These are phyloP conservation scores for Amanita phalloides DNA, from an alignment of 768 basidiomycete species.

Conservation along the genomic window DNA sequence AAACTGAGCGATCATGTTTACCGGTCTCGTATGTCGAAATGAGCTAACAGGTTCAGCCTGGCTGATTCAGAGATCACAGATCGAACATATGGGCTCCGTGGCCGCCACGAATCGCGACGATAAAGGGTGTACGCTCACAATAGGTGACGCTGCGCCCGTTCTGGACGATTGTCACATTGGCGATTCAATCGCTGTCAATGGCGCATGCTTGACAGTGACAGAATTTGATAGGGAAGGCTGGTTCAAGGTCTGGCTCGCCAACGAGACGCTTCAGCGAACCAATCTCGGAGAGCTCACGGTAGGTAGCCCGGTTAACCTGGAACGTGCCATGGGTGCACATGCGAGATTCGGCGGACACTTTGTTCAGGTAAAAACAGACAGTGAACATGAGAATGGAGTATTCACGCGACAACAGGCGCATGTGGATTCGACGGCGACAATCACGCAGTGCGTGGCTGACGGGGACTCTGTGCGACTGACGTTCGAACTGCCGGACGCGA, in stretches of 20 bases:
- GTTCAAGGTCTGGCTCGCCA: conserved; percentile 94
- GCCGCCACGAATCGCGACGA: conserved; percentile 48
- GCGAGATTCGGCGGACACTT: conserved; percentile 94
- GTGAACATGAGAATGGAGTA: not conserved
- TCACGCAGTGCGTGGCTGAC: conserved; percentile 55
- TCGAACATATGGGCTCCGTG: conserved; percentile 83
- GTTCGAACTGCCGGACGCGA: conserved; percentile 64
- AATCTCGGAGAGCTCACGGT: conserved; percentile 77
- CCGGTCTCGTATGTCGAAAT: conserved; percentile 51
- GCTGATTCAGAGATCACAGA: conserved; percentile 31
- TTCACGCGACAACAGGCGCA: conserved; percentile 56
- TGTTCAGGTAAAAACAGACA: conserved; percentile 58
- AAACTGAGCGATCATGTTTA: conserved; percentile 45
- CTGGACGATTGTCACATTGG: conserved; percentile 86
- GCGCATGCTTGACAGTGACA: conserved; percentile 85
- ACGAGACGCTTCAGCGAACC: conserved; percentile 87
- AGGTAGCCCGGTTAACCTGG: conserved; percentile 81
- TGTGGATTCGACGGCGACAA: conserved; percentile 80
- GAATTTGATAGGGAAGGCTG: conserved; percentile 67
- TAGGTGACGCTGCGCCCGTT: conserved; percentile 61
- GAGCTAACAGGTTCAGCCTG: not conserved
- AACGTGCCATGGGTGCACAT: conserved; percentile 90
- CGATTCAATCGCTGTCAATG: conserved; percentile 89
- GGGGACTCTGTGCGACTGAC: conserved; percentile 82
- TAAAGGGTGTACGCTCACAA: conserved; percentile 76